phyloP scores from a whole-genome alignment of 805 yeast genomes.

The Saccharomycopsis amapae region DNA sequence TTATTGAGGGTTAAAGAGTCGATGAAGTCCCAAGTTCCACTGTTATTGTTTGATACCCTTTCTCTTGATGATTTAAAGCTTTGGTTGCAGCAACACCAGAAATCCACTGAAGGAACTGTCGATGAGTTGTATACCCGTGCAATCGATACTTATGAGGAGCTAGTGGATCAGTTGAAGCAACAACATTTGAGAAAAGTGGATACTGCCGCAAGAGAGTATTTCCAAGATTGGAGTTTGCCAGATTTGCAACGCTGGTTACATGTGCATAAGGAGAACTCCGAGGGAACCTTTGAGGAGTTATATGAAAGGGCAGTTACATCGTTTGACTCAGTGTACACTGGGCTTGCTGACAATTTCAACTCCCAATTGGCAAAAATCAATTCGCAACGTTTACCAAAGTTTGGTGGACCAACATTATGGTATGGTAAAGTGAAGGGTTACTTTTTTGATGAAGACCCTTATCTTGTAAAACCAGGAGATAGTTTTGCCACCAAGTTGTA shows the following conservation, averaged over 20 bases:
- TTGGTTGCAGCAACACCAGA: constrained; percentile 10
- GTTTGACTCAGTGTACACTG: constrained; percentile 1
- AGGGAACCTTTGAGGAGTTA: constrained; percentile 1
- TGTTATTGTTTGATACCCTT: constrained; percentile 4
- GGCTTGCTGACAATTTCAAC: background rate
- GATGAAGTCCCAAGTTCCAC: background rate
- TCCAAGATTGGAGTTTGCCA: constrained; percentile 3
- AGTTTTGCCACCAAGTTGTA: constrained; percentile 3
- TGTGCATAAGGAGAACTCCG: background rate
- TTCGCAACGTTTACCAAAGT: too few species aligned
- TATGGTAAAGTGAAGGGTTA: background rate
- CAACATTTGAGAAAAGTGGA: too few species aligned
- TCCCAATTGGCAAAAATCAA: background rate
- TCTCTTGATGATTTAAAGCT: constrained; percentile 10
- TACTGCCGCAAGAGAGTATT: constrained; percentile 5
- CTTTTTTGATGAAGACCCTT: background rate
- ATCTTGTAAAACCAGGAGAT: constrained; percentile 3
- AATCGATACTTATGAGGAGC: background rate
- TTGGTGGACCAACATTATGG: too few species aligned
- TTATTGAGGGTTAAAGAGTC: background rate
- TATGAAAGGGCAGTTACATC: background rate
- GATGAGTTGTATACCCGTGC: constrained; percentile 27
- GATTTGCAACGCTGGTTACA: constrained; percentile 4
- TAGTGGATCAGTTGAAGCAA: background rate
- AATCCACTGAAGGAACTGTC: constrained; percentile 24